phyloP scores from a whole-genome alignment of 2,329 filamentous ascomycete genomes.

The Aspergillus tubingensis region DNA sequence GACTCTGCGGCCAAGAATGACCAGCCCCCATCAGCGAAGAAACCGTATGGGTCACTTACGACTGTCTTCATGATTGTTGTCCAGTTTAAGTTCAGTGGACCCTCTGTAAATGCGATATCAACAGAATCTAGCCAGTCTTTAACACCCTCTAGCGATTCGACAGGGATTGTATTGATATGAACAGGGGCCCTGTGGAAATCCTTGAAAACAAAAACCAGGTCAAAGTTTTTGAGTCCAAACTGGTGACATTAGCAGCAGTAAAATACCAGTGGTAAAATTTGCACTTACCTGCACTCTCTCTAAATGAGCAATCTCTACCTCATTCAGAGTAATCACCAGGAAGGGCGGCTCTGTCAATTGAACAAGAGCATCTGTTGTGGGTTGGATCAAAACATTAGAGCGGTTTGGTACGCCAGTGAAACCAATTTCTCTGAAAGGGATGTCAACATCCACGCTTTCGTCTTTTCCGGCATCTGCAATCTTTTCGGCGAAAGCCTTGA shows the following conservation, averaged over 20 bases:
- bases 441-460: constrained; percentile 89
- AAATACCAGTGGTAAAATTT: neutral
- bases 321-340: constrained; percentile 89
- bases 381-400: constrained; percentile 92
- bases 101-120: constrained; percentile 91
- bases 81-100: constrained; percentile 97
- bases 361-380: constrained; percentile 93
- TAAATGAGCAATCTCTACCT: constrained; percentile 93
- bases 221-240: constrained; percentile 98
- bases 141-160: constrained; percentile 89
- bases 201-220: constrained; percentile 97
- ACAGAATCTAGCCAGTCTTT: constrained; percentile 98
- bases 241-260: constrained; percentile 45
- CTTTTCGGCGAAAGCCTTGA: constrained; percentile 96
- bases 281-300: constrained; percentile 74
- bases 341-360: constrained; percentile 97
- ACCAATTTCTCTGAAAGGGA: constrained; percentile 92
- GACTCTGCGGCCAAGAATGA: constrained; percentile 85
- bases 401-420: constrained; percentile 97
- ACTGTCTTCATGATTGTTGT: constrained; percentile 99
- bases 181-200: constrained; percentile 88
- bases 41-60: constrained; percentile 86
- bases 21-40: constrained; percentile 96
- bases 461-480: constrained; percentile 93
- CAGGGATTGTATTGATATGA: constrained; percentile 97